Evolutionary conservation across 78 protist species (phyloP).

Genomic region (Tieghemostelium lacteum): DNA sequence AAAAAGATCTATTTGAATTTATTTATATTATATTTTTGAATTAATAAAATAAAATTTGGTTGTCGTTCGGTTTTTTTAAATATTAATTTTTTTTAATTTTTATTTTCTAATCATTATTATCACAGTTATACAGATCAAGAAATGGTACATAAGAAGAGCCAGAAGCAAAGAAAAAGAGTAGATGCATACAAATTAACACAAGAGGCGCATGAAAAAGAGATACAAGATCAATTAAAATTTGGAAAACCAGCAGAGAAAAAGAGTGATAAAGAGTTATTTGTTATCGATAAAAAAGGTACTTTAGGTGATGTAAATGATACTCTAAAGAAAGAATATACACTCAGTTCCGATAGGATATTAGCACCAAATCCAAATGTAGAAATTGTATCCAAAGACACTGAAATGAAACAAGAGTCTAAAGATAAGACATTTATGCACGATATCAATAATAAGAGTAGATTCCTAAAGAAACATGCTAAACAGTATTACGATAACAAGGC

Average conservation of each 20-base stretch:
- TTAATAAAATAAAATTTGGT: background rate
- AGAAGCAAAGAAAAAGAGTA: slow-evolving; percentile 56
- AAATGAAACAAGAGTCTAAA: background rate
- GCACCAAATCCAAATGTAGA: slow-evolving; percentile 21
- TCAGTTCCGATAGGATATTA: background rate
- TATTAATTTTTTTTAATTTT: too few relatives aligned
- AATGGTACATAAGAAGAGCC: slow-evolving; percentile 52
- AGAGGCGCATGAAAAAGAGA: slow-evolving; percentile 30
- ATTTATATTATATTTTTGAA: too few relatives aligned
- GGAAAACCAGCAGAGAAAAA: slow-evolving; percentile 36
- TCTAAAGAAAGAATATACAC: background rate
- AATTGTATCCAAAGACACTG: background rate
- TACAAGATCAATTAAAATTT: slow-evolving; percentile 30
- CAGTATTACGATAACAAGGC: background rate
- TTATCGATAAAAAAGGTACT: slow-evolving; percentile 14
- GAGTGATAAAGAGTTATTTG: slow-evolving; percentile 27
- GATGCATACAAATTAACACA: background rate
- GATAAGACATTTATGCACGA: background rate
- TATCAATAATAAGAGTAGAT: background rate
- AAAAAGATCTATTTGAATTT: too few relatives aligned
- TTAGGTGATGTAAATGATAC: background rate
- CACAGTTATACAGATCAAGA: background rate
- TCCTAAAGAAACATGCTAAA: background rate
- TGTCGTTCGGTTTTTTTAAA: background rate
- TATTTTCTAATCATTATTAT: too few relatives aligned